Evolutionary conservation across 768 basidiomycete genomes (phyloP).

Genomic region (Suillus spraguei): DNA sequence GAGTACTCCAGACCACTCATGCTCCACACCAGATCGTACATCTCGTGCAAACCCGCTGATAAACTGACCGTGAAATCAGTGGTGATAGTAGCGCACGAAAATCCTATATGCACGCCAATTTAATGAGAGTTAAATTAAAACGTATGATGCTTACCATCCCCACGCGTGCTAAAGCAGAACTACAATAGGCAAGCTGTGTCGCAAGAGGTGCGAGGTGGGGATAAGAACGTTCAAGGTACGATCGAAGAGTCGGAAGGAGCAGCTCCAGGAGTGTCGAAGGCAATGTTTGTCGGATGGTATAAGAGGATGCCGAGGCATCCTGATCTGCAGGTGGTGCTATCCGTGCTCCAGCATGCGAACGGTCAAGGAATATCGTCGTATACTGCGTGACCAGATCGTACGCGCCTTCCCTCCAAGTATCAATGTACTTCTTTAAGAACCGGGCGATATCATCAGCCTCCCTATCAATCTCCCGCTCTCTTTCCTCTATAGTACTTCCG

Average conservation of each 20-base stretch:
- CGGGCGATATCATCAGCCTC: slow-evolving; percentile 73
- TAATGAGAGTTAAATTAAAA: not conserved
- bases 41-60: slow-evolving; percentile 55
- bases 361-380: slow-evolving; percentile 85
- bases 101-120: slow-evolving; percentile 36
- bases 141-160: slow-evolving; percentile 56
- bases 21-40: slow-evolving; percentile 27
- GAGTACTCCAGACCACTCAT: slow-evolving; percentile 37
- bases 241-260: slow-evolving; percentile 67
- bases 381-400: slow-evolving; percentile 93
- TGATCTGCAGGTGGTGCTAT: slow-evolving; percentile 26
- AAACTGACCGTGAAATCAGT: slow-evolving; percentile 70
- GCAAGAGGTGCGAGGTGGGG: slow-evolving; percentile 79
- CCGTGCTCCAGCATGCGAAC: slow-evolving; percentile 35
- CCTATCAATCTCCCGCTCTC: slow-evolving; percentile 51
- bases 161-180: slow-evolving; percentile 87
- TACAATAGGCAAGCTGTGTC: slow-evolving; percentile 93
- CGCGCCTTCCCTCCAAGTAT: slow-evolving; percentile 89
- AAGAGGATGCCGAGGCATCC: slow-evolving; percentile 9
- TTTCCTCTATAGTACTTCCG: slow-evolving; percentile 28
- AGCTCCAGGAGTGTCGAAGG: slow-evolving; percentile 39
- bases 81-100: slow-evolving; percentile 71
- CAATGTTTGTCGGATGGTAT: slow-evolving; percentile 32
- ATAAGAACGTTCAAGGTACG: slow-evolving; percentile 61
- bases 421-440: slow-evolving; percentile 86